Evolutionary conservation across 306 rosid genomes (phyloP).

Genomic region (Cicer pinnatifidum): DNA sequence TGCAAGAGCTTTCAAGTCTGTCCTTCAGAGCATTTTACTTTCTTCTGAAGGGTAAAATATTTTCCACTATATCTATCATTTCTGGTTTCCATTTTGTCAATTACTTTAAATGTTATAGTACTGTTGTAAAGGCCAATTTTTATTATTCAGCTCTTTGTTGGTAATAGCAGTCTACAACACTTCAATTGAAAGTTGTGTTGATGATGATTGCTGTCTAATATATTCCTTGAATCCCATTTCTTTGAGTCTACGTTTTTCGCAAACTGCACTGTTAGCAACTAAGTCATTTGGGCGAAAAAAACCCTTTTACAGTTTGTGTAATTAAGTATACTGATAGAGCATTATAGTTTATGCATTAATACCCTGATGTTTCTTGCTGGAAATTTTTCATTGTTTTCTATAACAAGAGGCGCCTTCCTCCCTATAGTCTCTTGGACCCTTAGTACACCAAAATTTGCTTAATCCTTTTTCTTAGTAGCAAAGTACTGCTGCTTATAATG

Average conservation of each 20-base stretch:
- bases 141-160: constrained; percentile 25
- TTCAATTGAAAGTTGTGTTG: constrained; percentile 24
- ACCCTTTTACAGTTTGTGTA: neutral
- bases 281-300: constrained; percentile 9
- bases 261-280: neutral
- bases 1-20: constrained; percentile 99
- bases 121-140: constrained; percentile 28
- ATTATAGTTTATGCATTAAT: neutral
- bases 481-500: constrained; percentile 23
- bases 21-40: constrained; percentile 91
- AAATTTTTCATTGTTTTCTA: too few species aligned
- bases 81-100: constrained; percentile 10
- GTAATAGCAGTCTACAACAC: constrained; percentile 23
- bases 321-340: neutral
- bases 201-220: constrained; percentile 11
- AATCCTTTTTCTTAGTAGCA: neutral
- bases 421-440: neutral
- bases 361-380: too few species aligned
- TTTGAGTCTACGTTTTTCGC: neutral
- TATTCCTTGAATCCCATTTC: constrained; percentile 35
- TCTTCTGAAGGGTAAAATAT: constrained; percentile 92
- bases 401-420: too few species aligned
- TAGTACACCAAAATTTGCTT: neutral
- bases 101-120: constrained; percentile 15
- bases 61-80: constrained; percentile 37